phyloP scores from a whole-genome alignment of 2,329 filamentous ascomycete species.

The Lecanicillium sp. region DNA sequence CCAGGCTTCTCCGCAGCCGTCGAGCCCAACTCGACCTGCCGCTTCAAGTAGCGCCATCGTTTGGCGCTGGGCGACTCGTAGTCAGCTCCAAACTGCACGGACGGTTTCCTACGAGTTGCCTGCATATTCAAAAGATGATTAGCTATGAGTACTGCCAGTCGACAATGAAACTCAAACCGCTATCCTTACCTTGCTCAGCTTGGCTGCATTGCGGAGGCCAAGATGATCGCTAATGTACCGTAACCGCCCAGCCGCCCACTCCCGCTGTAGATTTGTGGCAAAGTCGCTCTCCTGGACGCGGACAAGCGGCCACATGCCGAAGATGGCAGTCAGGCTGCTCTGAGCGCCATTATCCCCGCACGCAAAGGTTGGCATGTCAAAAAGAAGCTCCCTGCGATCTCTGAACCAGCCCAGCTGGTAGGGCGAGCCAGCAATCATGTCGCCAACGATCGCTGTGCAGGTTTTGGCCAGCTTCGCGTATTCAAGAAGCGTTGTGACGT shows the following conservation, averaged over 20 bases:
- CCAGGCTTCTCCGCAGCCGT: too few relatives aligned
- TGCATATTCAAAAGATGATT: too few relatives aligned
- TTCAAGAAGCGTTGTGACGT: not conserved
- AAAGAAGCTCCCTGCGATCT: not conserved
- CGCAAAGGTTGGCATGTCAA: not conserved
- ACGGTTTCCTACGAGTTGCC: too few relatives aligned
- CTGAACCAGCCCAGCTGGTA: slow-evolving; percentile 4
- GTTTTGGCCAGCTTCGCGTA: not conserved
- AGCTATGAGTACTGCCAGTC: too few relatives aligned
- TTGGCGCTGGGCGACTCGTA: too few relatives aligned
- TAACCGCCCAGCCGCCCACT: not conserved
- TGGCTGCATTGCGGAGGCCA: not conserved
- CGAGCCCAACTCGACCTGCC: too few relatives aligned
- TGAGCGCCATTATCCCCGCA: slow-evolving; percentile 1
- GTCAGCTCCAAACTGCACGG: too few relatives aligned
- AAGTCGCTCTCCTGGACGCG: not conserved
- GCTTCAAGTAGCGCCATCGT: too few relatives aligned
- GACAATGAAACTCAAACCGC: too few relatives aligned
- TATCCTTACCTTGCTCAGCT: too few relatives aligned
- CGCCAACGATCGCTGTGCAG: not conserved
- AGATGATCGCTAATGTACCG: not conserved
- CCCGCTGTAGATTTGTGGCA: slow-evolving; percentile 1
- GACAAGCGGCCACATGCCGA: not conserved
- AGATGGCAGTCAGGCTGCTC: not conserved
- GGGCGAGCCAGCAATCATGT: not conserved